phyloP scores from a whole-genome alignment of 495 filamentous ascomycete species.

The Podospora australis region DNA sequence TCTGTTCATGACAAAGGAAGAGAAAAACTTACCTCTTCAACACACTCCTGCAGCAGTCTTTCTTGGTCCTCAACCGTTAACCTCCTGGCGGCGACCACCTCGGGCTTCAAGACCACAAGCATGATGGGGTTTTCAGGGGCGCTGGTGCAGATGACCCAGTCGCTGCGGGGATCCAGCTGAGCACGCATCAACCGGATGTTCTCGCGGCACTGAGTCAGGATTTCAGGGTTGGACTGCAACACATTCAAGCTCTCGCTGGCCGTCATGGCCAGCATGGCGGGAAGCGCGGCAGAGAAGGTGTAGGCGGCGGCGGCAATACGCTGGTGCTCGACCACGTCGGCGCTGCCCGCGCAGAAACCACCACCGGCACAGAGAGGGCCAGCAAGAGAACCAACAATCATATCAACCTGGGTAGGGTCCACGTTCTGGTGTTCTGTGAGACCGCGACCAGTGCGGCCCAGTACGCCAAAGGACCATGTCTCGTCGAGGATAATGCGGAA shows the following conservation, averaged over 20 bases:
- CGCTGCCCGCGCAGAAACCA: slow-evolving; percentile 86
- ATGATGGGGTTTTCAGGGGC: slow-evolving; percentile 79
- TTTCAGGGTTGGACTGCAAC: slow-evolving; percentile 75
- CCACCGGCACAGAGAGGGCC: slow-evolving; percentile 87
- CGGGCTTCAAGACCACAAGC: slow-evolving; percentile 77
- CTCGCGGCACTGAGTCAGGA: slow-evolving; percentile 68
- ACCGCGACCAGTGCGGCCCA: slow-evolving; percentile 84
- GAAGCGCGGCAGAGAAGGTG: slow-evolving; percentile 90
- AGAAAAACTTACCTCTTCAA: slow-evolving; percentile 71
- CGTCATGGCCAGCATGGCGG: slow-evolving; percentile 90
- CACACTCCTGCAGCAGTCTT: slow-evolving; percentile 75
- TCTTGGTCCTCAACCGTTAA: slow-evolving; percentile 72
- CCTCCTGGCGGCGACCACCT: slow-evolving; percentile 65
- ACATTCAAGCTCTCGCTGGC: slow-evolving; percentile 81
- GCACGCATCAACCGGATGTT: slow-evolving; percentile 73
- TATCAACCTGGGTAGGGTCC: slow-evolving; percentile 82
- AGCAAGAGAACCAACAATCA: slow-evolving; percentile 90
- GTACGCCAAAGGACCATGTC: slow-evolving; percentile 90
- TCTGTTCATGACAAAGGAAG: background rate
- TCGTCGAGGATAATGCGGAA: slow-evolving; percentile 97
- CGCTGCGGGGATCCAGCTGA: slow-evolving; percentile 86
- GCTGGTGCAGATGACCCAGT: slow-evolving; percentile 83
- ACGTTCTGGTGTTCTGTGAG: slow-evolving; percentile 95
- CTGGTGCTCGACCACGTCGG: slow-evolving; percentile 91
- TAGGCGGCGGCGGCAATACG: slow-evolving; percentile 85